Evolutionary conservation across 495 filamentous ascomycete genomes (phyloP), one percentile per base, ranked within the genome.

Genomic region (Aspergillus olivimuriae): DNA sequence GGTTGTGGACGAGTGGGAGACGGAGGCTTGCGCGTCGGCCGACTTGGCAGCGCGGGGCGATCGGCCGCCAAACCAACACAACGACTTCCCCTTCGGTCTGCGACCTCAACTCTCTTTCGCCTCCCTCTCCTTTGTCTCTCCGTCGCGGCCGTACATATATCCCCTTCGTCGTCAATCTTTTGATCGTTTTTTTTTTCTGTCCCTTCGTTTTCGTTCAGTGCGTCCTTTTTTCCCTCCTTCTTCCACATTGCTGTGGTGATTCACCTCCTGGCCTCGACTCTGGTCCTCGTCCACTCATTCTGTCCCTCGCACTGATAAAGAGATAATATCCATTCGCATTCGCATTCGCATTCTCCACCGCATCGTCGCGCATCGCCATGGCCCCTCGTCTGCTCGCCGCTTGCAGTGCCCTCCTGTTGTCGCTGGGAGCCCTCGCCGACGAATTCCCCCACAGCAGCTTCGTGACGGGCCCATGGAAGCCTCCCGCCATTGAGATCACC

Each of bases 401-500:
- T 34, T 42, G 48, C 43, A 53, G 51, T 42, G 24, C 48, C 10
- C 53, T 67, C 46, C 48, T 64, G 15, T 39, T 66, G 32, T 46
- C 57, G 9, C 21, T 58, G n/a, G 39, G 42, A 18, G 57, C 48
- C 2, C 39, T 51, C 23, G 62, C 58, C 43, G 53, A 53, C 34
- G 31, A 43, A 11, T 66, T 52, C 49, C 56, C 55, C 3, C 63
- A 51, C 34, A 37, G 47, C 28, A 60, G 49, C 18, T 55, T 57
- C 41, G 43, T 18, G 12, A 62, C 63, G 21, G 57, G 44, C n/a
- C 45, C 46, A 12, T 59, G 57, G 33, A 47, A 49, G n/a, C 63
- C 63, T 1, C 63, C 63, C 1, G 41, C 52, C 34, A 37, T 66
- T 4, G 41, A 58, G 20, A 50, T 66, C 23, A 59, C 53, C 23